Conservation (phyloP, 768 basidiomycete species). For the Suillus hirtellus region DNA sequence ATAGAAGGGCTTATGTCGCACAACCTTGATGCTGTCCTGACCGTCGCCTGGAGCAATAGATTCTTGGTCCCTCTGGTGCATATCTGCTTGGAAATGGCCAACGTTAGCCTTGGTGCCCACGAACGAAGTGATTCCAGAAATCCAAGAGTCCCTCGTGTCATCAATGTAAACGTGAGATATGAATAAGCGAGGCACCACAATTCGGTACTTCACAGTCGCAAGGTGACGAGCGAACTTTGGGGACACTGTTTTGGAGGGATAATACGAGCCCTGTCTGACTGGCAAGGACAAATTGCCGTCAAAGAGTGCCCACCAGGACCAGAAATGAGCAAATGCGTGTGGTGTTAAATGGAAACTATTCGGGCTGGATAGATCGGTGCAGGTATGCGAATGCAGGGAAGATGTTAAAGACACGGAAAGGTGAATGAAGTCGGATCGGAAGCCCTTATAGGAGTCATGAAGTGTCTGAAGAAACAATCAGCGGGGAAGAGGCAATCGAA, state of each 20-base stretch:
- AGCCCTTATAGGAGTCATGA: conserved; percentile 80
- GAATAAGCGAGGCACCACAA: conserved; percentile 73
- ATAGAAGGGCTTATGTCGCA: conserved; percentile 82
- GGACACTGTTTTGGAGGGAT: conserved; percentile 67
- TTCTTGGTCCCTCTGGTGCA: conserved; percentile 92
- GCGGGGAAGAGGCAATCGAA: neutral
- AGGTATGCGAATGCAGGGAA: conserved; percentile 39
- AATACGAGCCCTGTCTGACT: conserved; percentile 85
- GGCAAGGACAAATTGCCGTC: conserved; percentile 77
- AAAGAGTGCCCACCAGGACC: conserved; percentile 89
- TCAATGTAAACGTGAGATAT: conserved; percentile 88
- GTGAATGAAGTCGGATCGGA: conserved; percentile 94
- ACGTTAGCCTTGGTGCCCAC: conserved; percentile 86
- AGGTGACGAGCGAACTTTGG: conserved; percentile 88
- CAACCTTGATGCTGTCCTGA: conserved; percentile 56
- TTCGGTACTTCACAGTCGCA: conserved; percentile 89
- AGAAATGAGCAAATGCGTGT: conserved; percentile 84
- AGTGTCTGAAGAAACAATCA: conserved; percentile 33
- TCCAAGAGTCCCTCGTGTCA: conserved; percentile 78
- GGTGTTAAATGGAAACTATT: conserved; percentile 88
- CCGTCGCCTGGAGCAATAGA: conserved; percentile 55
- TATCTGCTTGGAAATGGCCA: conserved; percentile 80
- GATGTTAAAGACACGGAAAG: conserved; percentile 84
- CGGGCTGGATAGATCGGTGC: conserved; percentile 32
- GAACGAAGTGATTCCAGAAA: conserved; percentile 72